Percentiles rank a stretch among this genome's conserved stretches.
Evolutionary conservation across 768 basidiomycete species (phyloP).

Genomic region (Mycena metata): DNA sequence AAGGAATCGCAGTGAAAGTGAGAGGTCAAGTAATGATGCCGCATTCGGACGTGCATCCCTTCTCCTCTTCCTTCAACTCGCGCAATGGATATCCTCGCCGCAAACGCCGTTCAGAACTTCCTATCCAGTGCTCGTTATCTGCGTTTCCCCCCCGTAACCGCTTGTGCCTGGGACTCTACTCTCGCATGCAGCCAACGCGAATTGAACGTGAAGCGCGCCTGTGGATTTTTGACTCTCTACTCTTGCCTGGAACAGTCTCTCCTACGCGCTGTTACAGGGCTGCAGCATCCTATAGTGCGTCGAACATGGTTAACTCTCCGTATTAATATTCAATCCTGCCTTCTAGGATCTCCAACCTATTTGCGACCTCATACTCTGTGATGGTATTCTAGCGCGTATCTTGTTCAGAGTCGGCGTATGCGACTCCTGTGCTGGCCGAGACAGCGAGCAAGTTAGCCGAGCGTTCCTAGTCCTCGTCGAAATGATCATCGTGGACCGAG

Average conservation of each 20-base stretch:
- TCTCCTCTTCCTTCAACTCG: no score
- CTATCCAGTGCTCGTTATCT: slow-evolving; percentile 19
- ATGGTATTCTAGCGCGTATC: slow-evolving; percentile 17
- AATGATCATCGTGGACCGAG: slow-evolving; percentile 29
- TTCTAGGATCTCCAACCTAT: slow-evolving; percentile 23
- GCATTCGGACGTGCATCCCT: no score
- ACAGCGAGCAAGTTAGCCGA: slow-evolving; percentile 9
- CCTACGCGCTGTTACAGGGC: not conserved
- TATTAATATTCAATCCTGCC: not conserved
- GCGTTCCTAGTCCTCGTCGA: slow-evolving; percentile 30
- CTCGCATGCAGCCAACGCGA: slow-evolving; percentile 22
- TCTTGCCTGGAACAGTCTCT: slow-evolving; percentile 12
- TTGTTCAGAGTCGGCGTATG: slow-evolving; percentile 25
- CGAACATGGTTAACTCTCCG: not conserved
- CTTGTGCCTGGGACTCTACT: slow-evolving; percentile 25
- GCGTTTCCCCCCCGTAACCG: slow-evolving; percentile 13
- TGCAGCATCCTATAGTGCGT: slow-evolving; percentile 11
- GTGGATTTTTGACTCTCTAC: slow-evolving; percentile 16
- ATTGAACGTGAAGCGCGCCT: slow-evolving; percentile 18
- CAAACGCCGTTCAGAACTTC: slow-evolving; percentile 3
- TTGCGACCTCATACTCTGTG: slow-evolving; percentile 25
- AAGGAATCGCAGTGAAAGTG: not conserved
- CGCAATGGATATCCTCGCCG: slow-evolving; percentile 15
- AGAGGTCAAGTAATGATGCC: no score
- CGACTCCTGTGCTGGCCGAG: not conserved